These are phyloP conservation scores for Immersiporthe knoxdaviesiana DNA, from an alignment of 2,329 filamentous ascomycete species.

Conservation along the genomic window DNA sequence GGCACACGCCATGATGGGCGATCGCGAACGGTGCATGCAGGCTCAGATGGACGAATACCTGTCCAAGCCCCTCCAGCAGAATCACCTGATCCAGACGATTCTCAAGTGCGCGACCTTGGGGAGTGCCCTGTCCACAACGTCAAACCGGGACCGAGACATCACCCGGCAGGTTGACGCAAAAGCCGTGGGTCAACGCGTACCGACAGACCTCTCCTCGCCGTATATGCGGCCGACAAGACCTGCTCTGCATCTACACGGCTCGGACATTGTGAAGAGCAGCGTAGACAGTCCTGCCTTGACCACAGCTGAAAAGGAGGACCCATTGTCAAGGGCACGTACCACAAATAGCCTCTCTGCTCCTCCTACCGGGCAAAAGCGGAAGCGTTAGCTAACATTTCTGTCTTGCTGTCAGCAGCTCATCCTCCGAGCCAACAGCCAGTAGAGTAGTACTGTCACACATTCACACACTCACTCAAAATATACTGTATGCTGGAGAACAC, in stretches of 20 bases:
- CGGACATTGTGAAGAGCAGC: conserved; percentile 28
- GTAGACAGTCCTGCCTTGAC: conserved; percentile 66
- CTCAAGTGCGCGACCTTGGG: conserved; percentile 94
- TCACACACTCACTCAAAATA: conserved; percentile 2
- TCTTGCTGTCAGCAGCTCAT: conserved; percentile 31
- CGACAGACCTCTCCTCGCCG: conserved; percentile 38
- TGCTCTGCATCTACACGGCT: conserved; percentile 56
- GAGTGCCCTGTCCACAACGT: conserved; percentile 77
- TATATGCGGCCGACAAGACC: conserved; percentile 53
- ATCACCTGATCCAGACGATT: conserved; percentile 96
- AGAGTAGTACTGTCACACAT: conserved; percentile 19
- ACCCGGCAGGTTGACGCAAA: conserved; percentile 55
- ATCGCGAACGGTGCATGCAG: conserved; percentile 96
- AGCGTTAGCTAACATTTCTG: conserved; percentile 31
- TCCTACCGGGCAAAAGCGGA: conserved; percentile 33
- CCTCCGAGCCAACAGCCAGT: conserved; percentile 30
- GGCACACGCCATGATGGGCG: conserved; percentile 97
- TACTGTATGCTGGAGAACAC: conserved; percentile 4
- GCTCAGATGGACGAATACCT: conserved; percentile 99
- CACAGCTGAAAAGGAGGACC: conserved; percentile 63
- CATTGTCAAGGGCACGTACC: conserved; percentile 53
- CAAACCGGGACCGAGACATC: conserved; percentile 60
- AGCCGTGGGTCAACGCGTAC: conserved; percentile 43
- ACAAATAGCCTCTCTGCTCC: conserved; percentile 50
- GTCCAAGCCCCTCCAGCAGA: conserved; percentile 94